Evolutionary conservation across 345 rosid species (phyloP), one percentile per base, ranked within the genome.

Genomic region (Trapa incisa): DNA sequence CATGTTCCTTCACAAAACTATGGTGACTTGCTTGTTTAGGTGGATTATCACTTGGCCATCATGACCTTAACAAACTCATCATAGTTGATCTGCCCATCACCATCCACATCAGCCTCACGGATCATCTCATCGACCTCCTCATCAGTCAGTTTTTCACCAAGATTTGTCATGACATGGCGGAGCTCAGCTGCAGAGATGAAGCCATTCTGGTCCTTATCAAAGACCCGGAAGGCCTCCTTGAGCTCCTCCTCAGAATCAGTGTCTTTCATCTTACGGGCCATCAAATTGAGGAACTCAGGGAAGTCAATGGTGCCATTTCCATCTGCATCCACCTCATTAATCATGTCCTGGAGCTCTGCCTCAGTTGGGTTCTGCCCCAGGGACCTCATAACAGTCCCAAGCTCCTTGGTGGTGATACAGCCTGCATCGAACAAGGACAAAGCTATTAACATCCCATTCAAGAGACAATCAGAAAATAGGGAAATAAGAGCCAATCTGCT

Each of bases 301-400:
- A 80, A 80, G 66, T 80, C 83, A 37, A 80, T 80, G 67, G 83
- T 80, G 33, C 83, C 83, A 39, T 80, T 80, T 0, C 83, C 83
- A 75, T 80, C 83, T 10, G 83, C 83, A 70, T 80, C 83, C 48
- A 80, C 83, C 73, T 80, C 83, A 48, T 80, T 80, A 54, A 80
- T 80, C 83, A 80, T 80, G 73, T 80, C 83, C 75, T 80, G 83
- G n/a, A 80, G 80, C 78, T 80, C 83, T 10, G 83, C 83, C 67
- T 80, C 83, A 14, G 83, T 80, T 66, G 83, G 83, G 68, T 80
- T 80, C 71, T 80, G 83, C 6, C 83, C 83, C 61, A 80, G 62
- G 0, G 83, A 80, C 13, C 83, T 71, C 83, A 80, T 80, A n/a
- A 80, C 83, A 42, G 83, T 80, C 66, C 83, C 83, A 32, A 80